Evolutionary conservation across 1,284 basidiomycete species (phyloP), one percentile per base, ranked within the genome.

Genomic region (Pterulicium gracile): DNA sequence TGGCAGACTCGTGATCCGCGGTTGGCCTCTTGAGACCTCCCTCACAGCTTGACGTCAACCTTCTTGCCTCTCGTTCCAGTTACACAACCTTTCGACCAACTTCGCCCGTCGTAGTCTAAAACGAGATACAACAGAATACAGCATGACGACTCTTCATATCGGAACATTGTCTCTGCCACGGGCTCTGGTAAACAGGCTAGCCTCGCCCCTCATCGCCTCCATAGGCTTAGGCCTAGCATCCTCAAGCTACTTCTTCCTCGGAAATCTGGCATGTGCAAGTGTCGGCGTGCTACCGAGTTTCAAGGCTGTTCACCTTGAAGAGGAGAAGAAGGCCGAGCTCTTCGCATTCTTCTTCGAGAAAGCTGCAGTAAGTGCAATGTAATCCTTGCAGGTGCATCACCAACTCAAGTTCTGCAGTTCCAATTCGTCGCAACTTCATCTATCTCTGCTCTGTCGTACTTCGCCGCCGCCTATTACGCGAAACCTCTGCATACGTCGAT

Each of bases 121-220:
- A n/a, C n/a, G n/a, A n/a, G n/a, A n/a, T n/a, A n/a, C n/a, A n/a
- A n/a, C n/a, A n/a, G n/a, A n/a, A n/a, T n/a, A n/a, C n/a, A n/a
- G n/a, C n/a, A n/a, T 4, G 53, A 46, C 35, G 45, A 18, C 50
- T 7, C 42, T 45, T 50, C 57, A 50, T 56, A n/a, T n/a, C n/a
- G n/a, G n/a, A n/a, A n/a, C n/a, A n/a, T n/a, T n/a, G n/a, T n/a
- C 36, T 4, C 7, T 39, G 5, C 36, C 36, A 39, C n/a, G 19
- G 7, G 36, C 36, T 7, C 36, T 39, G 7, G 36, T 39, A 13
- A 39, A 5, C 19, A 39, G 19, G 19, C 36, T 39, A 4, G n/a
- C 36, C 19, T 7, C 36, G 19, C 36, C 36, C 36, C 19, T 39
- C 15, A 18, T 39, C n/a, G 36, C 36, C 15, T 39, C 7, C 15